Evolutionary conservation across 1,139 yeast species (phyloP).

Genomic region (Nakaseomyces bracarensis): DNA sequence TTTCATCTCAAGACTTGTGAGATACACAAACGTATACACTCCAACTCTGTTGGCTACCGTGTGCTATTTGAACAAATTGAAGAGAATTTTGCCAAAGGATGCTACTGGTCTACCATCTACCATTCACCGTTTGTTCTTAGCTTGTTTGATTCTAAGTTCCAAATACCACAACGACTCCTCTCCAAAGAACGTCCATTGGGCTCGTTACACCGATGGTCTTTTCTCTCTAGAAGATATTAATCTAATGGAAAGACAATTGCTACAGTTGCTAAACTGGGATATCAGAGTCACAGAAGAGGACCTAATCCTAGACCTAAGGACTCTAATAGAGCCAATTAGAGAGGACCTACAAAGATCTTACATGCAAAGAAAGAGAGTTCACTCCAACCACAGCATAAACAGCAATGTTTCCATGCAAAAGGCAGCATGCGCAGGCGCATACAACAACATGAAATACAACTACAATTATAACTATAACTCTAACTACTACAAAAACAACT

Average conservation of each 20-base stretch:
- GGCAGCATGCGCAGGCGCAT: constrained; percentile 8
- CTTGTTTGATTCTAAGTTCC: constrained; percentile 63
- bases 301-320: constrained; percentile 40
- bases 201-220: constrained; percentile 64
- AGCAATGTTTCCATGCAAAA: constrained; percentile 1
- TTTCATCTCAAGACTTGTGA: constrained; percentile 59
- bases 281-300: constrained; percentile 49
- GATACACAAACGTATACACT: constrained; percentile 66
- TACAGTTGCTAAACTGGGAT: constrained; percentile 65
- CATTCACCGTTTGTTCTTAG: constrained; percentile 65
- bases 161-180: constrained; percentile 71
- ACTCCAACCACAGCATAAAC: constrained; percentile 9
- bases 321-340: constrained; percentile 57
- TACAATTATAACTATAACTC: neutral
- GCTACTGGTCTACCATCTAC: constrained; percentile 74
- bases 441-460: neutral
- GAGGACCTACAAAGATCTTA: constrained; percentile 41
- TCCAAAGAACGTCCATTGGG: constrained; percentile 73
- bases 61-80: constrained; percentile 55
- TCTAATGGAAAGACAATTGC: constrained; percentile 70
- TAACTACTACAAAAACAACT: neutral
- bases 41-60: constrained; percentile 69
- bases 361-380: constrained; percentile 17
- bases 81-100: constrained; percentile 52
- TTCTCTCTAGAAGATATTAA: constrained; percentile 62